Evolutionary conservation across 2,329 filamentous ascomycete species (phyloP), one percentile per base, ranked within the genome.

Genomic region (Talaromyces verruculosus): DNA sequence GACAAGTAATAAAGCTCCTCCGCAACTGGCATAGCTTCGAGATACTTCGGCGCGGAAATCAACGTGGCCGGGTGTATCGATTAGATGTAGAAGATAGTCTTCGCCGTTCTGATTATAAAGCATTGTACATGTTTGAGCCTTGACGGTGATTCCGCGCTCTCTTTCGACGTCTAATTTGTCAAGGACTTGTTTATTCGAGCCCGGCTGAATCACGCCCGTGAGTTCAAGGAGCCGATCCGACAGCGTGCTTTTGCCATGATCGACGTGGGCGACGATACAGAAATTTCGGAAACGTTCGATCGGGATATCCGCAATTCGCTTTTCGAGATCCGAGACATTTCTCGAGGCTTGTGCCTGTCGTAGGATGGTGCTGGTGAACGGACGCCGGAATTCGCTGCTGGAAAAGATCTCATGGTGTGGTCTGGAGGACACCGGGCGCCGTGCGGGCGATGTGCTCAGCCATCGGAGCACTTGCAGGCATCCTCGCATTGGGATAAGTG

Each of bases 71-170:
- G 95, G 95, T 0, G 95, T 99, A 78, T 99, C 95, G 65, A 99
- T 93, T 33, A 99, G 85, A 79, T 99, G 95, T 35, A 99, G 84
- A 65, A 99, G 85, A 76, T 98, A 98, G 78, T 99, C 95, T 37
- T 90, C 82, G 17, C 91, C 93, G 19, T 90, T 83, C 80, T 97
- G 84, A 33, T 90, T 92, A 82, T 97, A 97, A 62, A 99, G 86
- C 95, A 99, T 99, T 65, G 90, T 95, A 80, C 95, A 98, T 65
- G 95, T 98, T 82, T 99, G 95, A 64, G 95, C 95, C 83, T 99
- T 99, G 77, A 99, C 95, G 0, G 95, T 99, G 77, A 99, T 99
- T 68, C 95, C 95, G 45, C 95, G 88, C 79, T 98, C 93, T 61
- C 95, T 86, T 81, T 99, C 95, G 64, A 99, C 95, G 76, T 99